Conservation (phyloP, 495 filamentous ascomycete genomes). For the Oidiodendron maius region DNA sequence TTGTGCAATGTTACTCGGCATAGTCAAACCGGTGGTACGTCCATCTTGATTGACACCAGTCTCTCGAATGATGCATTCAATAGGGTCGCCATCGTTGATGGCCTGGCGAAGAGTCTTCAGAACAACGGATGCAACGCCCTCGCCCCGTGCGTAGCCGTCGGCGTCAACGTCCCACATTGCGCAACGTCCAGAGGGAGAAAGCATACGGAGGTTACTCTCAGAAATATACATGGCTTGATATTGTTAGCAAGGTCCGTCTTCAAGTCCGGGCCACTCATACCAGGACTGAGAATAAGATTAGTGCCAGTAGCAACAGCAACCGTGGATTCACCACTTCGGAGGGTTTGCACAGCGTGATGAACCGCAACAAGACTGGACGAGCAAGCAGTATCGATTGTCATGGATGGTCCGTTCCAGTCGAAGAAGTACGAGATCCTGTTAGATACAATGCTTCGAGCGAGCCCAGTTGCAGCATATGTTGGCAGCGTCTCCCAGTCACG, state of each 20-base stretch:
- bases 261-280: background rate
- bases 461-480: conserved; percentile 28
- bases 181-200: conserved; percentile 37
- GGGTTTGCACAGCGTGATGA: conserved; percentile 72
- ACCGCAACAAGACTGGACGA: conserved; percentile 62
- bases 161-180: conserved; percentile 55
- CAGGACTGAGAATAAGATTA: conserved; percentile 7
- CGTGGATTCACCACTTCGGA: conserved; percentile 50
- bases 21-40: conserved; percentile 52
- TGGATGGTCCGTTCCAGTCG: too few species aligned
- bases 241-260: background rate
- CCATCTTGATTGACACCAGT: conserved; percentile 57
- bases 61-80: conserved; percentile 56
- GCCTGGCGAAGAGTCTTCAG: conserved; percentile 56
- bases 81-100: conserved; percentile 46
- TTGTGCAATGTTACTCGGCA: conserved; percentile 53
- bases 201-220: conserved; percentile 19
- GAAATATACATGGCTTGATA: background rate
- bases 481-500: conserved; percentile 30
- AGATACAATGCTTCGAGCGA: conserved; percentile 5
- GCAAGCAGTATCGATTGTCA: conserved; percentile 82
- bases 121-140: conserved; percentile 51
- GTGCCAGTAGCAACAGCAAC: conserved; percentile 31
- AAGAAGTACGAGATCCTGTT: too few species aligned
- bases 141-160: conserved; percentile 60